These are phyloP conservation scores for Jaapia argillacea DNA, from an alignment of 768 basidiomycete species.

Conservation along the genomic window DNA sequence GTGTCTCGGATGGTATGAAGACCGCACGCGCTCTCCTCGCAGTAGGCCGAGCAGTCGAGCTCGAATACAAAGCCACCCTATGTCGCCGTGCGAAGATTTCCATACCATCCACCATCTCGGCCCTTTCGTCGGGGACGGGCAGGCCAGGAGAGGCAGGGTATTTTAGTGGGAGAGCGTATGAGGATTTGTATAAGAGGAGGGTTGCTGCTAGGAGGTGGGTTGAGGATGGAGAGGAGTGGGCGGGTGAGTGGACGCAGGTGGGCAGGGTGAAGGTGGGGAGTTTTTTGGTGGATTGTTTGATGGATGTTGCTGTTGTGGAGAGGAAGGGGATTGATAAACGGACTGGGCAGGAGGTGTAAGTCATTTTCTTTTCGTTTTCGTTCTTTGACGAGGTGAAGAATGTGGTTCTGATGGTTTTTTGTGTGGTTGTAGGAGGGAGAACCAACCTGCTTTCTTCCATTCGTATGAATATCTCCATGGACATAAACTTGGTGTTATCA, in stretches of 20 bases:
- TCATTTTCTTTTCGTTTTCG: constrained; percentile 8
- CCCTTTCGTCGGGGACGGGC: constrained; percentile 1
- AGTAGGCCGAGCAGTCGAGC: constrained; percentile 80
- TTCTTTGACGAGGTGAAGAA: not conserved
- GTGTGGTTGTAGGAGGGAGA: constrained; percentile 43
- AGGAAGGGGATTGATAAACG: constrained; percentile 45
- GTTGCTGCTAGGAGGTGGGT: constrained; percentile 55
- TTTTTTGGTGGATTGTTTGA: constrained; percentile 72
- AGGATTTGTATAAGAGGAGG: constrained; percentile 50
- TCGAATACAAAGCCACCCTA: constrained; percentile 82
- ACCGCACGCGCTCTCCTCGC: constrained; percentile 71
- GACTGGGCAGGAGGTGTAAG: constrained; percentile 55
- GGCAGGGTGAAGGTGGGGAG: constrained; percentile 73
- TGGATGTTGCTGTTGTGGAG: constrained; percentile 74
- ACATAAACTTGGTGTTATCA: constrained; percentile 86
- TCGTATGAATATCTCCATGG: constrained; percentile 92
- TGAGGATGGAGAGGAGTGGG: constrained; percentile 61
- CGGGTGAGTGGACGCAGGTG: constrained; percentile 73
- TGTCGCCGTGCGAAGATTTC: constrained; percentile 53
- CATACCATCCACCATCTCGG: constrained; percentile 8
- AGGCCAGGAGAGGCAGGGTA: constrained; percentile 27
- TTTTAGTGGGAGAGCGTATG: constrained; percentile 54
- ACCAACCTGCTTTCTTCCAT: constrained; percentile 86
- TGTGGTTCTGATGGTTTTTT: constrained; percentile 3
- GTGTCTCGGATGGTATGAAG: constrained; percentile 82